Percentiles rank a stretch among this genome's conserved stretches.
phyloP scores from a whole-genome alignment of 768 basidiomycete species.

The Rhizopogon sp. region DNA sequence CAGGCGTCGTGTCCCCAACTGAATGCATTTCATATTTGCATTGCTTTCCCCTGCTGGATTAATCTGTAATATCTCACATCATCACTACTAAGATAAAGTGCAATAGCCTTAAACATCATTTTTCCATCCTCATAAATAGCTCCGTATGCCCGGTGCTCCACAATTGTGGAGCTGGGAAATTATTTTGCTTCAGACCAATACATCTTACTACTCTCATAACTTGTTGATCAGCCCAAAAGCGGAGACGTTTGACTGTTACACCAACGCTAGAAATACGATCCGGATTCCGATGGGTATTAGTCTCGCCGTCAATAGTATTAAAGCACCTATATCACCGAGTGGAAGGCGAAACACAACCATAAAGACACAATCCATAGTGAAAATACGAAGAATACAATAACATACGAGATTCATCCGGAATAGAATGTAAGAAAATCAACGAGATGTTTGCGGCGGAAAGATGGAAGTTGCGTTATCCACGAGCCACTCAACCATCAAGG shows the following conservation, averaged over 20 bases:
- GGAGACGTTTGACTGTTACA: not conserved
- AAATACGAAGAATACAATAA: conserved; percentile 24
- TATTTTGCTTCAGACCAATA: not conserved
- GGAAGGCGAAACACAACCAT: not conserved
- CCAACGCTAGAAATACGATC: too few relatives aligned
- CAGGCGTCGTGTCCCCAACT: too few relatives aligned
- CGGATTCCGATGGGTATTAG: too few relatives aligned
- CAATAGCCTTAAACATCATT: not conserved
- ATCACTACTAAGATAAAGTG: not conserved
- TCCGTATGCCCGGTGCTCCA: not conserved
- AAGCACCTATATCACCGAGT: not conserved
- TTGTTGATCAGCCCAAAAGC: not conserved
- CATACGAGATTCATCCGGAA: conserved; percentile 9
- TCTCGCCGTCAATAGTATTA: not conserved
- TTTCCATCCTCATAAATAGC: not conserved
- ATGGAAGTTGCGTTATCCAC: conserved; percentile 78
- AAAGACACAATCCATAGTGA: not conserved
- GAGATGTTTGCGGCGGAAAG: conserved; percentile 25
- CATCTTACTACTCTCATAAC: not conserved
- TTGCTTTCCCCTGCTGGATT: too few relatives aligned
- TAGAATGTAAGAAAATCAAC: conserved; percentile 8
- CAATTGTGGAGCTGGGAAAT: not conserved
- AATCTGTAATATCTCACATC: too few relatives aligned
- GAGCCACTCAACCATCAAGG: conserved; percentile 89
- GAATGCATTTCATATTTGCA: too few relatives aligned